phyloP scores from a whole-genome alignment of 495 filamentous ascomycete species.

The Podospora tetraspora region DNA sequence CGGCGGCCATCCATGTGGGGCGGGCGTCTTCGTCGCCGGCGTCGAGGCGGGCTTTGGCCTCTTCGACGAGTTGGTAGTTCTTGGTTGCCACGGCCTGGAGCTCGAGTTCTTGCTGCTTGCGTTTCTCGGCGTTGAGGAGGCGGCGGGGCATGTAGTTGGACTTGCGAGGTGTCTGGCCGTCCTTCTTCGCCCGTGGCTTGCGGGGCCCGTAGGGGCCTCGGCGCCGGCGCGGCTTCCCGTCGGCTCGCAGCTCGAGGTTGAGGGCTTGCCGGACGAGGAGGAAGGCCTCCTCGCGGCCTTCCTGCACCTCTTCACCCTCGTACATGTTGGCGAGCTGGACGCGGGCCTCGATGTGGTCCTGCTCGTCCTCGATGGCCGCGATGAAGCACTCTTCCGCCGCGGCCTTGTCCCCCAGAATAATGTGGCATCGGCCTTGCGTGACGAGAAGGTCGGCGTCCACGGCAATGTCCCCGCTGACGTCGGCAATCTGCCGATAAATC shows the following conservation, averaged over 20 bases:
- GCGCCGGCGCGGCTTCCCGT: slow-evolving; percentile 18
- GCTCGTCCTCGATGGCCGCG: slow-evolving; percentile 62
- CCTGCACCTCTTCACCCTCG: slow-evolving; percentile 59
- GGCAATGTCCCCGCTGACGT: slow-evolving; percentile 50
- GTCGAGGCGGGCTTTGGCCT: slow-evolving; percentile 47
- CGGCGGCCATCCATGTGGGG: slow-evolving; percentile 67
- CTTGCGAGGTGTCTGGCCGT: slow-evolving; percentile 19
- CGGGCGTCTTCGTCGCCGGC: slow-evolving; percentile 49
- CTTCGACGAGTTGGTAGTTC: slow-evolving; percentile 52
- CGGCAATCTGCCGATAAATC: slow-evolving; percentile 53
- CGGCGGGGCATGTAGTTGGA: slow-evolving; percentile 33
- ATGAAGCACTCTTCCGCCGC: slow-evolving; percentile 73
- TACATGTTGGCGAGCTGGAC: slow-evolving; percentile 75
- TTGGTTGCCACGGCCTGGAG: slow-evolving; percentile 50
- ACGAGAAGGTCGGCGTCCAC: slow-evolving; percentile 59
- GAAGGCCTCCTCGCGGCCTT: slow-evolving; percentile 56
- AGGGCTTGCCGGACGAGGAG: slow-evolving; percentile 69
- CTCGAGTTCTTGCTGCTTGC: slow-evolving; percentile 36
- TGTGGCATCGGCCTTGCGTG: slow-evolving; percentile 68
- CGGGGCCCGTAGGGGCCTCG: slow-evolving; percentile 21
- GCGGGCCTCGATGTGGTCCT: slow-evolving; percentile 60
- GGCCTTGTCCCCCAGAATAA: slow-evolving; percentile 52
- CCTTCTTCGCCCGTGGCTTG: slow-evolving; percentile 22
- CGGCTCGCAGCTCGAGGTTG: slow-evolving; percentile 45
- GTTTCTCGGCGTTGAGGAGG: slow-evolving; percentile 32